Base-by-base conservation (phyloP, 2,329 filamentous ascomycete species). In the Phaeomoniella chlamydospora region DNA sequence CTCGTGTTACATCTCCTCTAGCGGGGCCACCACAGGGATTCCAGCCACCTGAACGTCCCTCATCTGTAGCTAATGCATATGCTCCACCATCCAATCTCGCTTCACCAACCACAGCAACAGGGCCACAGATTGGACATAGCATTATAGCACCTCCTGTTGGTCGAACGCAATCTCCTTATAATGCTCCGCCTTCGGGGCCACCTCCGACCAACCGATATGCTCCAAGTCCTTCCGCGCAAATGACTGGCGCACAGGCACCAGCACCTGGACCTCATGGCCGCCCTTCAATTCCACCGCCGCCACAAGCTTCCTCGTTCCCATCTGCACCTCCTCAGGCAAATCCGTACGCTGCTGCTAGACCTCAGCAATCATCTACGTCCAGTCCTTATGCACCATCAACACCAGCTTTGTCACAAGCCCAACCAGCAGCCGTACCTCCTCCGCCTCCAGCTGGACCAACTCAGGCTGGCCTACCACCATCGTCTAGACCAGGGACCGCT, bases 101-200 rank as follows among this genome's bases (percentile, higher is more conserved):
- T 42, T 34, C 63, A 40, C 45, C 55, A 49, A 46, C 54, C 52
- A 59, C 22, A 9, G 22, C 22, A 26, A n/a, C 22, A 9, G 22
- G 22, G 43, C 65, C 58, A 4, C 56, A 64, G 19, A 57, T 51
- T 12, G 48, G 45, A 50, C 45, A 55, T 47, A 48, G 47, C n/a
- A 56, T 60, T 45, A 54, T 52, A 36, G 71, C 71, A 31, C 67
- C 76, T 30, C 70, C 74, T 14, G 70, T 84, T 35, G 71, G 77
- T 15, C 77, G 85, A 43, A 85, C 80, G 17, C 70, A 80, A 3
- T 94, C 87, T 16, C 87, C 87, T 4, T 94, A 94, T 57, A 85
- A 87, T 49, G 74, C 80, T 26, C 81, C 87, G 37, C 82, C 83
- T 4, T 64, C 77, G 18, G 70, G 67, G 13, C 65, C 74, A 4